Conservation (phyloP, 139 green algal species). For the Eudorina sp. region DNA sequence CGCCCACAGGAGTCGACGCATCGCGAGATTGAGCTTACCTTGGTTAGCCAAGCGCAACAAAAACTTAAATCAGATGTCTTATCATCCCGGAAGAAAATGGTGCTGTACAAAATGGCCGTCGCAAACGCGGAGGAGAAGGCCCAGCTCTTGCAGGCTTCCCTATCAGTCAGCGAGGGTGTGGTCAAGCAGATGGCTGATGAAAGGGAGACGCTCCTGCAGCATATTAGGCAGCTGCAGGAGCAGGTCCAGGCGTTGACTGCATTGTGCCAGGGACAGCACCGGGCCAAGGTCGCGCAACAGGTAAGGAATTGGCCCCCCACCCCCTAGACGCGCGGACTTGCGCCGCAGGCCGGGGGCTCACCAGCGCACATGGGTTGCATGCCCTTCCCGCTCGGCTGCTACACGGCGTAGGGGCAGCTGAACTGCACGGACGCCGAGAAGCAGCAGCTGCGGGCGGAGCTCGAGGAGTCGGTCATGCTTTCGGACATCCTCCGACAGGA, state of each 20-base stretch:
- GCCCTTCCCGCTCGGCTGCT: no score
- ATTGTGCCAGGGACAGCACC: slow-evolving; percentile 15
- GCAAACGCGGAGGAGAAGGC: slow-evolving; percentile 59
- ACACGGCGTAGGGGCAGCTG: slow-evolving; percentile 11
- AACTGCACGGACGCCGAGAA: slow-evolving; percentile 1
- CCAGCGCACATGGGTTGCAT: no score
- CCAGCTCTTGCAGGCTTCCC: slow-evolving; percentile 17
- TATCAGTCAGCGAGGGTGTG: not conserved
- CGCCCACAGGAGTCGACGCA: not conserved
- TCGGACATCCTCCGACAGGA: not conserved
- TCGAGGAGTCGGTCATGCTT: not conserved
- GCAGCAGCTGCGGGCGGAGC: not conserved
- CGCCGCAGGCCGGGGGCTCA: no score
- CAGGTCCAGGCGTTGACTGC: slow-evolving; percentile 11
- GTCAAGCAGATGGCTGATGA: not conserved
- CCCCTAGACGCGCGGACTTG: no score
- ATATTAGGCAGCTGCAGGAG: not conserved
- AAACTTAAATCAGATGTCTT: slow-evolving; percentile 41
- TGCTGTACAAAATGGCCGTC: slow-evolving; percentile 53
- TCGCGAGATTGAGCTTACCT: not conserved
- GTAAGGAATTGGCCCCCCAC: no score
- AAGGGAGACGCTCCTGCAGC: slow-evolving; percentile 3
- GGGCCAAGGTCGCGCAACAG: slow-evolving; percentile 16
- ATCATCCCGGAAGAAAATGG: slow-evolving; percentile 56
- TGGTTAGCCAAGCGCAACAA: no score